Evolutionary conservation across 75 land plant genomes (phyloP).

Genomic region (Cryptomeria japonica): DNA sequence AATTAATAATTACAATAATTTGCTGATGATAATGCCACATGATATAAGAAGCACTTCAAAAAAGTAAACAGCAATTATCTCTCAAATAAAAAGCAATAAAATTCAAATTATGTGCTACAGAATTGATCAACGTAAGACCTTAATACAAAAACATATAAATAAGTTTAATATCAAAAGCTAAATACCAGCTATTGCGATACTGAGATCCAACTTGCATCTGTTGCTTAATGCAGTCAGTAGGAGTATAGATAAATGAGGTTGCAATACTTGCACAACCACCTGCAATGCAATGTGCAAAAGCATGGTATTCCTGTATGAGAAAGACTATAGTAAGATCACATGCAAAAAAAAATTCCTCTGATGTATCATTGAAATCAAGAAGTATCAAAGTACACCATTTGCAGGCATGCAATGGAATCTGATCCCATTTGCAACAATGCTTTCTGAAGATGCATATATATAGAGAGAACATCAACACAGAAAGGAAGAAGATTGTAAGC

Average conservation of each 20-base stretch:
- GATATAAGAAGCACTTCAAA: neutral
- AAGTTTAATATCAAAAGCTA: neutral
- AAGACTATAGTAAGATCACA: neutral
- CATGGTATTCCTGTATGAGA: slow-evolving; percentile 69
- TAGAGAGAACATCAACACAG: neutral
- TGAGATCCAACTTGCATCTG: slow-evolving; percentile 95
- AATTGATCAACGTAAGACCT: neutral
- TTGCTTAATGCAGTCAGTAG: slow-evolving; percentile 97
- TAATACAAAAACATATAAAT: slow-evolving; percentile 2
- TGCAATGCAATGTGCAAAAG: slow-evolving; percentile 86
- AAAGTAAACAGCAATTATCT: neutral
- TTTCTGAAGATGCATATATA: neutral
- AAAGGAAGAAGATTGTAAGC: neutral
- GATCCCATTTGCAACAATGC: neutral
- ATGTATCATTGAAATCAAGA: neutral
- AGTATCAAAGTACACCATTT: neutral
- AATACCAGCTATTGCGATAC: slow-evolving; percentile 88
- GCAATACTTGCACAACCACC: slow-evolving; percentile 99
- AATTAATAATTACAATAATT: neutral
- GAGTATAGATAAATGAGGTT: slow-evolving; percentile 94
- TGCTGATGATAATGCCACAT: neutral
- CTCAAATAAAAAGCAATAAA: neutral
- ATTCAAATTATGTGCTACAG: neutral
- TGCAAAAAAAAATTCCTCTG: neutral
- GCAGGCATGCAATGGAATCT: neutral